phyloP scores from a whole-genome alignment of 768 basidiomycete genomes.

The Rubroboletus satanas region DNA sequence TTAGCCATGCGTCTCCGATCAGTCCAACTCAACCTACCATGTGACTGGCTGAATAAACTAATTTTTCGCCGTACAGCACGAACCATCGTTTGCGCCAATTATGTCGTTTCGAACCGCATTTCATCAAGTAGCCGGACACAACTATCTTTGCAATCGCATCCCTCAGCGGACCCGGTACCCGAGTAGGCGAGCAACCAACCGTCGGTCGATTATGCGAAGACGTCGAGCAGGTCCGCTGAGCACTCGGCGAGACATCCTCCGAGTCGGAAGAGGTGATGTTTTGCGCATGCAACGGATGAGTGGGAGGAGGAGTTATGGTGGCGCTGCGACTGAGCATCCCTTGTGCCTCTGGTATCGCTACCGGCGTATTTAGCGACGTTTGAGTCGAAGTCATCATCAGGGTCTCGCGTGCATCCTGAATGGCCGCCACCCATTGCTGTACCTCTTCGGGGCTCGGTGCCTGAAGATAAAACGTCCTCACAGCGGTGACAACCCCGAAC shows the following conservation, averaged over 20 bases:
- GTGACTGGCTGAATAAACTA: slow-evolving; percentile 88
- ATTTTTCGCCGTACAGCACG: slow-evolving; percentile 80
- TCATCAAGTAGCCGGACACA: slow-evolving; percentile 90
- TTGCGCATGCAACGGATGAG: slow-evolving; percentile 38
- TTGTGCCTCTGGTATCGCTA: slow-evolving; percentile 45
- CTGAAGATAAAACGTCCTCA: slow-evolving; percentile 88
- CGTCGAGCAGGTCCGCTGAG: slow-evolving; percentile 39
- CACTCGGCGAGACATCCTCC: slow-evolving; percentile 59
- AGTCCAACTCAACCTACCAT: slow-evolving; percentile 62
- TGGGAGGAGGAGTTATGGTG: slow-evolving; percentile 47
- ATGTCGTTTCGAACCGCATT: slow-evolving; percentile 88
- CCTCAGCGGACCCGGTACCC: slow-evolving; percentile 32
- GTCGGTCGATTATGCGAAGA: slow-evolving; percentile 44
- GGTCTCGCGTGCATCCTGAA: slow-evolving; percentile 70
- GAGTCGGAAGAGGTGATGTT: slow-evolving; percentile 75
- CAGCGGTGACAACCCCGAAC: slow-evolving; percentile 88
- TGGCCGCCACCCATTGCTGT: slow-evolving; percentile 76
- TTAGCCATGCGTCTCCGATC: slow-evolving; percentile 12
- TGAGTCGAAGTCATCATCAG: slow-evolving; percentile 62
- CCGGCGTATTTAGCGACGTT: slow-evolving; percentile 49
- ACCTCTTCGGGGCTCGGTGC: slow-evolving; percentile 71
- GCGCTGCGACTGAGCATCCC: slow-evolving; percentile 26
- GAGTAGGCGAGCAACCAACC: slow-evolving; percentile 44
- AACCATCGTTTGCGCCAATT: slow-evolving; percentile 99
- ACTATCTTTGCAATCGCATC: slow-evolving; percentile 73